Evolutionary conservation across 2,329 filamentous ascomycete species (phyloP).

Genomic region (Herpotrichia juniperi): DNA sequence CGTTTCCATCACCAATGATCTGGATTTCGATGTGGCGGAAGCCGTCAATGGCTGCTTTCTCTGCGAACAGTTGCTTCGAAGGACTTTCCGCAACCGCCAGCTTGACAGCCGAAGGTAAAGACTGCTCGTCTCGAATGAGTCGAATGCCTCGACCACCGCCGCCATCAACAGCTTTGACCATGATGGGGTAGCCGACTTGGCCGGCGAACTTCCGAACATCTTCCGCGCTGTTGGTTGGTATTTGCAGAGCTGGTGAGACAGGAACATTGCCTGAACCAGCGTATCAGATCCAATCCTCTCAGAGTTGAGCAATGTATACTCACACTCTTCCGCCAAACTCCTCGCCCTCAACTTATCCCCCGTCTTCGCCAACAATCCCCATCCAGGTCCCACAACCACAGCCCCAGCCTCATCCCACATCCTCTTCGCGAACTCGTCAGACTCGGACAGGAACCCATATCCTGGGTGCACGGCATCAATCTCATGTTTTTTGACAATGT

Average conservation of each 20-base stretch:
- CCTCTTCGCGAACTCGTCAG: constrained; percentile 54
- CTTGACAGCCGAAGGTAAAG: constrained; percentile 54
- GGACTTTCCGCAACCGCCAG: constrained; percentile 65
- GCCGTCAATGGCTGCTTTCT: constrained; percentile 67
- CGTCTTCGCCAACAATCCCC: constrained; percentile 62
- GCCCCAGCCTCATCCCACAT: constrained; percentile 58
- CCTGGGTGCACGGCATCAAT: constrained; percentile 65
- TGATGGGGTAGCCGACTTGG: constrained; percentile 59
- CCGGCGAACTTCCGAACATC: constrained; percentile 65
- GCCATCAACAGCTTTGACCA: constrained; percentile 70
- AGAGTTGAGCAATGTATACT: constrained; percentile 5
- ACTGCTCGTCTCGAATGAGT: constrained; percentile 52
- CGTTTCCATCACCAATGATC: constrained; percentile 62
- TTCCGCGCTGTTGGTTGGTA: constrained; percentile 50
- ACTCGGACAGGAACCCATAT: constrained; percentile 68
- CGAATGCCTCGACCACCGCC: constrained; percentile 67
- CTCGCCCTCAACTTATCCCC: constrained; percentile 64
- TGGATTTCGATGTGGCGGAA: constrained; percentile 68
- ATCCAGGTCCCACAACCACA: constrained; percentile 61
- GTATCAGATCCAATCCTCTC: neutral
- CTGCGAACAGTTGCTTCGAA: constrained; percentile 62
- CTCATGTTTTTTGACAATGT: constrained; percentile 54
- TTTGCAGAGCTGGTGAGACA: constrained; percentile 55
- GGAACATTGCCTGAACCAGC: constrained; percentile 51
- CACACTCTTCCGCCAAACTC: constrained; percentile 56